phyloP scores from a whole-genome alignment of 306 rosid species.

The Prosopis cineraria region DNA sequence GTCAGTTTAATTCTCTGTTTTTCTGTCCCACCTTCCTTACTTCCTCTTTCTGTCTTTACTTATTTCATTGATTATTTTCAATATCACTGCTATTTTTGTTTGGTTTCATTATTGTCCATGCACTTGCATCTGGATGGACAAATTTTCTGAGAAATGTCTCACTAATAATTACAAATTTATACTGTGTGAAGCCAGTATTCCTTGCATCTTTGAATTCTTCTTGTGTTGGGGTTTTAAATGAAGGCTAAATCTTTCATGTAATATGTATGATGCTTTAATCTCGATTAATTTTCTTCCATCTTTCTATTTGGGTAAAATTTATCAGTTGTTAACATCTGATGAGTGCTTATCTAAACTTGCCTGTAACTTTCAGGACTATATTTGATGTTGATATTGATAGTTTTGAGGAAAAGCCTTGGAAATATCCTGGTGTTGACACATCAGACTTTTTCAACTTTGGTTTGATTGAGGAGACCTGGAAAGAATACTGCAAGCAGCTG shows the following conservation, averaged over 20 bases:
- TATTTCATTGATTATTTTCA: not conserved
- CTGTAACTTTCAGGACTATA: constrained; percentile 73
- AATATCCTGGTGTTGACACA: constrained; percentile 71
- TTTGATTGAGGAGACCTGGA: constrained; percentile 94
- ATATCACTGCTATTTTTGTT: not conserved
- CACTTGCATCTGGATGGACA: not conserved
- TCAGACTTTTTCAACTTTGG: constrained; percentile 95
- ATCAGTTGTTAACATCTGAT: not conserved
- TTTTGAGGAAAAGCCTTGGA: constrained; percentile 98
- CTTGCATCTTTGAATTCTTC: not conserved
- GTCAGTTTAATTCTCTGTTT: not conserved
- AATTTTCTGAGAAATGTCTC: constrained; percentile 16
- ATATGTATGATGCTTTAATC: constrained; percentile 22
- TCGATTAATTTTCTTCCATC: constrained; percentile 14
- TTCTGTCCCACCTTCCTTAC: not conserved
- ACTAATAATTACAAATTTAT: not conserved
- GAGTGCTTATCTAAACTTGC: constrained; percentile 31
- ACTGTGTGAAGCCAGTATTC: not conserved
- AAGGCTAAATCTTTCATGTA: constrained; percentile 8
- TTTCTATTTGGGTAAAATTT: constrained; percentile 17
- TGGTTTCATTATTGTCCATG: not conserved
- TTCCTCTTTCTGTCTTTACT: not conserved
- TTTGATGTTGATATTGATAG: constrained; percentile 89
- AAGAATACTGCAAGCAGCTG: constrained; percentile 97
- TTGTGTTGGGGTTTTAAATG: constrained; percentile 10